Conservation (phyloP, 2,329 filamentous ascomycete species). For the Calonectria pseudoreteaudii region DNA sequence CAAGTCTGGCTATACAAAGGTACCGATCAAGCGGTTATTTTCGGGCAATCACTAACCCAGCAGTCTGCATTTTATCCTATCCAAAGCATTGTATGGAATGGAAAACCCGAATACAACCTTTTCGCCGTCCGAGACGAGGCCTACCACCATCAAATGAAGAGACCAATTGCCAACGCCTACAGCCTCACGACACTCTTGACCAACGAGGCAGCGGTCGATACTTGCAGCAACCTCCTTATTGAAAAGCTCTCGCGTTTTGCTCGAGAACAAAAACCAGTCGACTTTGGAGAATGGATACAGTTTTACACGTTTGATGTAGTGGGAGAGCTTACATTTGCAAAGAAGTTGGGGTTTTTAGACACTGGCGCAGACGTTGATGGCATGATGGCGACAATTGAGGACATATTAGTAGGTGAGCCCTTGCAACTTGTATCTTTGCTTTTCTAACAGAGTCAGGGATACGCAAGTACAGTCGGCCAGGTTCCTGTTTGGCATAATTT, state of each 20-base stretch:
- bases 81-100: slow-evolving; percentile 18
- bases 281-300: slow-evolving; percentile 20
- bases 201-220: slow-evolving; percentile 15
- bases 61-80: slow-evolving; percentile 23
- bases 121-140: slow-evolving; percentile 18
- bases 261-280: background rate
- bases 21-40: background rate
- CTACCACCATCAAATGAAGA: slow-evolving; percentile 24
- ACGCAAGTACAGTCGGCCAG: slow-evolving; percentile 22
- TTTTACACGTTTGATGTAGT: slow-evolving; percentile 59
- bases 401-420: slow-evolving; percentile 5
- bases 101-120: slow-evolving; percentile 15
- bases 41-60: background rate
- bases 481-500: slow-evolving; percentile 23
- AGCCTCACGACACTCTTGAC: slow-evolving; percentile 15
- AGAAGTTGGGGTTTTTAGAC: slow-evolving; percentile 58
- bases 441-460: background rate
- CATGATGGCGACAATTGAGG: slow-evolving; percentile 46
- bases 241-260: slow-evolving; percentile 3
- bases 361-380: slow-evolving; percentile 56
- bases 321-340: slow-evolving; percentile 57
- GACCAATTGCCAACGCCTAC: slow-evolving; percentile 15
- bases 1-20: slow-evolving; percentile 29
- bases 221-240: background rate
- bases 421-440: background rate